Evolutionary conservation across 495 filamentous ascomycete genomes (phyloP), one percentile per base, ranked within the genome.

Genomic region (Lepidopterella palustris): DNA sequence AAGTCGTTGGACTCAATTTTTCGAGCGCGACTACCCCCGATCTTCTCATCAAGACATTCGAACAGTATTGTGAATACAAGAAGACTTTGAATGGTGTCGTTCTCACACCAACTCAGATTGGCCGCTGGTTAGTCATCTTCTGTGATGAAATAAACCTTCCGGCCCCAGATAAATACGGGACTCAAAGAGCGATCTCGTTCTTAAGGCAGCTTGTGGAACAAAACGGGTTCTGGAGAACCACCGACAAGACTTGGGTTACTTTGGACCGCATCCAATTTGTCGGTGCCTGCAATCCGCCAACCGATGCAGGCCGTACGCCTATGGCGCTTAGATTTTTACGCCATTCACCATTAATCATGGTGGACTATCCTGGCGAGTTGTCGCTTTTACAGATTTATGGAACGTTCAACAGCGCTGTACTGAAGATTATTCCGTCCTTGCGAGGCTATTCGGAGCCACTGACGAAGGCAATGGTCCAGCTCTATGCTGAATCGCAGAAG

Each of bases 141-240:
- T 99, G 93, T 70, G 93, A 99, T 68, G 93, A 99, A 72, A 97
- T 99, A 75, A 99, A 99, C 74, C 78, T 99, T 73, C 93, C 93
- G n/a, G 92, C 93, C 20, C 93, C 92, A 25, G 93, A 99, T 78
- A 92, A 89, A 61, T 99, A 99, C 70, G 93, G 91, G 47, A 99
- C 95, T 1, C 93, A 97, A 72, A 84, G 93, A 54, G 93, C 90
- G 21, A 97, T 97, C 55, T 92, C 93, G 21, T 97, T 99, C 82
- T 77, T 99, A 62, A 84, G 93, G 54, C 93, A 99, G 70, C 81
- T 99, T 57, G 89, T 99, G 45, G 93, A 99, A 71, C 95, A 97
- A 71, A 97, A 97, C 72, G 93, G 93, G 9, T 99, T 97, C 81
- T 99, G 93, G 93, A 82, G 93, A 61, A 95, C 95, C 10, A 87